A percentile compares a stretch with the other conserved stretches of the same genome.
Evolutionary conservation across 2,329 filamentous ascomycete genomes (phyloP).

Genomic region (Nannizziopsis arthrosporioides): DNA sequence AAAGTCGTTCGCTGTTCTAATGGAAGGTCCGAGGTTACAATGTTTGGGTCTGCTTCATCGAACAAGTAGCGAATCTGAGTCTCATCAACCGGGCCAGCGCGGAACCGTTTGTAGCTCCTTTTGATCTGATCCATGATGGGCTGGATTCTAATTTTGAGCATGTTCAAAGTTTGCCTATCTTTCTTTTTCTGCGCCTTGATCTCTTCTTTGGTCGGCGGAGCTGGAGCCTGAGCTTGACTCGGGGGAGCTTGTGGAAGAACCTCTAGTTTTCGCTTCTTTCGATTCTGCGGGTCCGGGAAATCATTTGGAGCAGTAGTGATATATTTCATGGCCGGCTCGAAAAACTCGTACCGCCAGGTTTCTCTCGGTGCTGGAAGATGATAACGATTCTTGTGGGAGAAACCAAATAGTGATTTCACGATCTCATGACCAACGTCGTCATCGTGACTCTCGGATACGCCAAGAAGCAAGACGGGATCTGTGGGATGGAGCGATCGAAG

Average conservation of each 20-base stretch:
- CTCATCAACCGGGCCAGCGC: constrained; percentile 65
- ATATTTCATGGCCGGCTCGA: constrained; percentile 60
- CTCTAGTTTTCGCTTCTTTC: constrained; percentile 76
- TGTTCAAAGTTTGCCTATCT: constrained; percentile 73
- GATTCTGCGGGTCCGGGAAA: constrained; percentile 74
- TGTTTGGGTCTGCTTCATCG: constrained; percentile 64
- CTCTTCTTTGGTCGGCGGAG: constrained; percentile 62
- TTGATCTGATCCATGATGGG: constrained; percentile 97
- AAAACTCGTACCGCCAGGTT: constrained; percentile 61
- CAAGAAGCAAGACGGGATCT: constrained; percentile 77
- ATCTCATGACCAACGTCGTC: constrained; percentile 47
- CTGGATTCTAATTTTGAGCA: constrained; percentile 78
- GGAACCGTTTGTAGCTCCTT: constrained; percentile 76
- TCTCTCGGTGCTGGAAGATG: constrained; percentile 55
- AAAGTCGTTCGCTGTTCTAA: constrained; percentile 46
- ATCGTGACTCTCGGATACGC: constrained; percentile 62
- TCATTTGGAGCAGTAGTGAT: constrained; percentile 68
- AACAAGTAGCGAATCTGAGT: constrained; percentile 67
- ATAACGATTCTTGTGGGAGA: constrained; percentile 66
- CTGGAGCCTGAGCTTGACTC: constrained; percentile 51
- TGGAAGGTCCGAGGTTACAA: constrained; percentile 49
- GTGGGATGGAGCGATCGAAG: constrained; percentile 74
- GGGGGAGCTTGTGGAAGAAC: constrained; percentile 63
- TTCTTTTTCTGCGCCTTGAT: constrained; percentile 66
- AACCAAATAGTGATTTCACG: constrained; percentile 70